Evolutionary conservation across 768 basidiomycete genomes (phyloP), one percentile per base, ranked within the genome.

Genomic region (Lentinula raphanica): DNA sequence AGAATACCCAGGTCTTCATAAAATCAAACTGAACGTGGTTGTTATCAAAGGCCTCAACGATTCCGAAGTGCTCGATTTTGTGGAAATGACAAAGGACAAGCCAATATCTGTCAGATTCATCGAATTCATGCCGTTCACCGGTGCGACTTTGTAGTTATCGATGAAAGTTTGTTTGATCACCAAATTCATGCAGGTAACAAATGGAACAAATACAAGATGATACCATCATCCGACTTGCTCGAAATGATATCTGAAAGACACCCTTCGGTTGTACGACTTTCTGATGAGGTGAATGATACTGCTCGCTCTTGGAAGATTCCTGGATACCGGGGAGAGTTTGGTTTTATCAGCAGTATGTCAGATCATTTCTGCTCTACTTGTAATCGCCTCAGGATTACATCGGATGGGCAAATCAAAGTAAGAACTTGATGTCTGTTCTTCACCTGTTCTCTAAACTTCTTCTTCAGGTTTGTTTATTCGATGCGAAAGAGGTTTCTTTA

Each of bases 71-170:
- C 67, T 84, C 2, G 86, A 88, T 58, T 94, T 95, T 66, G 83
- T 92, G 39, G 82, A 87, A 64, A 74, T 94, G 71, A 90, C 89
- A 4, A 83, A 79, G 63, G 72, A 87, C 45, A 76, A 76, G 45
- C 69, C 73, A 2, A 70, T 93, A 25, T 89, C 83, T 38, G 83
- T 94, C 39, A 83, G 94, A 36, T 93, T 95, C 69, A 95, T 94
- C 58, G 92, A 94, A 70, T 95, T 90, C 67, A 95, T 96, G 94
- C 92, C 93, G 11, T 96, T 96, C 69, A 88, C 85, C 63, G 93
- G 88, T 89, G 62, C 61, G 70, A 65, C 21, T 58, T 40, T 12
- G 39, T 45, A 57, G 35, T 39, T 38, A n/a, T n/a, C n/a, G n/a
- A n/a, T n/a, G n/a, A n/a, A n/a, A n/a, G n/a, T n/a, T n/a, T n/a